Percentiles rank a stretch among this genome's conserved stretches.
Conservation (phyloP, 352 stramenopile genomes). For the Globisporangium cylindrosporum region DNA sequence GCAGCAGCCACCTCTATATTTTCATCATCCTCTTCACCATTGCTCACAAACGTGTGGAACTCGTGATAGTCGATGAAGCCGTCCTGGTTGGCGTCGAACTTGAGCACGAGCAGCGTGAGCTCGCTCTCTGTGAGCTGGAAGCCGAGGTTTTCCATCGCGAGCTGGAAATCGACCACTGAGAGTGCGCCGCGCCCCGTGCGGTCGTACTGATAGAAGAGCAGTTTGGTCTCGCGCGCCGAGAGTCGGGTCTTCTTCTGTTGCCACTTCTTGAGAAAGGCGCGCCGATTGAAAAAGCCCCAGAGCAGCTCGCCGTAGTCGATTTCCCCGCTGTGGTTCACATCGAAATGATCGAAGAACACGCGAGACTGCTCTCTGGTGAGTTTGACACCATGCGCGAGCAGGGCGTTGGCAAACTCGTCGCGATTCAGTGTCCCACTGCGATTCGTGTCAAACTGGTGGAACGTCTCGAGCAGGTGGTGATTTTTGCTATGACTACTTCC, state of each 20-base stretch:
- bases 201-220: conserved; percentile 55
- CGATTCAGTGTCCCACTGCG: conserved; percentile 46
- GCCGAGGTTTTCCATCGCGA: conserved; percentile 50
- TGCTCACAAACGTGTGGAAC: conserved; percentile 51
- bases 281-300: conserved; percentile 60
- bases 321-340: conserved; percentile 39
- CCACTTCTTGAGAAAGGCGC: conserved; percentile 64
- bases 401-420: conserved; percentile 36
- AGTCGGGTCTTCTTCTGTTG: conserved; percentile 29
- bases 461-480: conserved; percentile 28
- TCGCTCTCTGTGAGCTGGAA: conserved; percentile 47
- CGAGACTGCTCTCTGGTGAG: conserved; percentile 41
- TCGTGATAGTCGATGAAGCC: conserved; percentile 62
- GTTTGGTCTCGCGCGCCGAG: conserved; percentile 23
- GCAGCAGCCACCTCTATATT: background rate
- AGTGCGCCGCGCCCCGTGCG: conserved; percentile 32
- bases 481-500: background rate
- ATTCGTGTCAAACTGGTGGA: conserved; percentile 48
- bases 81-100: conserved; percentile 51
- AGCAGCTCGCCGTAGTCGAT: conserved; percentile 63
- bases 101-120: conserved; percentile 41
- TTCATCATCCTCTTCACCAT: background rate
- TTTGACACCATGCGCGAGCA: conserved; percentile 27
- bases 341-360: conserved; percentile 47
- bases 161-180: conserved; percentile 37